Evolutionary conservation across 2,329 filamentous ascomycete species (phyloP), one percentile per base, ranked within the genome.

Genomic region (Ceratocystiopsis brevicomis): DNA sequence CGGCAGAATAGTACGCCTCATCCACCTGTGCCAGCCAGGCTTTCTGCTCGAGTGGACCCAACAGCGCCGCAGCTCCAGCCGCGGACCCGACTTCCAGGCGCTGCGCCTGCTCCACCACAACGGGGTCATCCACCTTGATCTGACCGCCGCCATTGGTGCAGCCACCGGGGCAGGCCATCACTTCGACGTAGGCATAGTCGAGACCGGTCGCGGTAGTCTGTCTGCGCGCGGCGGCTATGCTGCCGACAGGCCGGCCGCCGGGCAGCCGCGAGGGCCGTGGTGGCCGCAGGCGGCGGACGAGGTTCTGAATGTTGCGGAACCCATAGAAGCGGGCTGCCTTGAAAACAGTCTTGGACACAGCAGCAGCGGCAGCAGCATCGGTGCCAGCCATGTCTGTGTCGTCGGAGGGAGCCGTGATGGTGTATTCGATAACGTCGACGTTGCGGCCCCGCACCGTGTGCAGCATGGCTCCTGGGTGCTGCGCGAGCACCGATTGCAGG

Each of bases 111-210:
- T 68, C 67, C 37, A 66, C 53, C 11, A 78, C 61, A 13, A 75
- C 63, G 8, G 81, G 74, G 57, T 96, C 90, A 43, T 85, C 82
- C 21, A 84, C 74, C 56, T 94, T 94, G 57, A 98, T 78, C 64
- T 98, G 90, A 1, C 90, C 90, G 35, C 90, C 90, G 2, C 90
- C 90, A 53, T 98, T 98, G 44, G 90, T 98, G 63, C 90, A 98
- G 3, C 90, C 90, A n/a, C 90, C 90, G 0, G 90, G 90, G 59
- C 90, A 98, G 14, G 90, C 90, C 90, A 98, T 98, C 46, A 98
- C 90, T 61, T 98, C 90, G 25, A 96, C 82, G 60, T 93, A 96
- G n/a, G 81, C 72, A 57, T 87, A 87, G 34, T 94, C 84, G 8
- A 72, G 60, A 6, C 62, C 59, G 16, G 59, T 57, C 8, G 41